Evolutionary conservation across 441 rosid genomes (phyloP).

Genomic region (Jatropha podagrica): DNA sequence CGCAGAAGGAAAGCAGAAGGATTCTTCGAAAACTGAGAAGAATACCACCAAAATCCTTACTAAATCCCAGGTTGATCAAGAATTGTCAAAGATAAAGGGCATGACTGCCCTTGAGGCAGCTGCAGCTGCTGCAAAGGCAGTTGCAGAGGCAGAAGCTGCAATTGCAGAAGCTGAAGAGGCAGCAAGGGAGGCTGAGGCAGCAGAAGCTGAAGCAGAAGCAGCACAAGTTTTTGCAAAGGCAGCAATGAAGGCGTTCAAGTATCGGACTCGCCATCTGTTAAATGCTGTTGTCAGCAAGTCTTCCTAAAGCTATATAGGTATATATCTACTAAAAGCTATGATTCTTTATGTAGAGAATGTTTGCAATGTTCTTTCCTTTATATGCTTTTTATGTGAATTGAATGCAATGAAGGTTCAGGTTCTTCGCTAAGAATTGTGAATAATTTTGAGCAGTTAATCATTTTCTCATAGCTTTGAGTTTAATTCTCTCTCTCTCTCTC

Average conservation of each 20-base stretch:
- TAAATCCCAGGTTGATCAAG: slow-evolving; percentile 54
- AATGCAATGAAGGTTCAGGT: neutral
- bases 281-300: slow-evolving; percentile 26
- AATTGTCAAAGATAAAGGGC: slow-evolving; percentile 58
- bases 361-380: neutral
- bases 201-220: slow-evolving; percentile 98
- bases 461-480: neutral
- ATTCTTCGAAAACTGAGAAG: slow-evolving; percentile 43
- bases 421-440: neutral
- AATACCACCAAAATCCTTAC: slow-evolving; percentile 42
- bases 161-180: slow-evolving; percentile 96
- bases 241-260: slow-evolving; percentile 73
- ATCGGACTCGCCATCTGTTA: slow-evolving; percentile 56
- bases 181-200: slow-evolving; percentile 87
- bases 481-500: neutral
- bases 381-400: slow-evolving; percentile 14
- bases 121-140: slow-evolving; percentile 87
- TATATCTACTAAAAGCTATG: slow-evolving; percentile 1
- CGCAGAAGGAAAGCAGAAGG: slow-evolving; percentile 60
- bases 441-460: neutral
- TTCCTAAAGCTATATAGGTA: slow-evolving; percentile 3
- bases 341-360: neutral
- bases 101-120: slow-evolving; percentile 93
- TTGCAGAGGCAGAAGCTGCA: slow-evolving; percentile 93
- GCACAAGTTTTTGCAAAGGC: slow-evolving; percentile 82